A percentile compares a stretch with the other conserved stretches of the same genome.
Conservation (phyloP, 768 basidiomycete species). For the Russula compacta region DNA sequence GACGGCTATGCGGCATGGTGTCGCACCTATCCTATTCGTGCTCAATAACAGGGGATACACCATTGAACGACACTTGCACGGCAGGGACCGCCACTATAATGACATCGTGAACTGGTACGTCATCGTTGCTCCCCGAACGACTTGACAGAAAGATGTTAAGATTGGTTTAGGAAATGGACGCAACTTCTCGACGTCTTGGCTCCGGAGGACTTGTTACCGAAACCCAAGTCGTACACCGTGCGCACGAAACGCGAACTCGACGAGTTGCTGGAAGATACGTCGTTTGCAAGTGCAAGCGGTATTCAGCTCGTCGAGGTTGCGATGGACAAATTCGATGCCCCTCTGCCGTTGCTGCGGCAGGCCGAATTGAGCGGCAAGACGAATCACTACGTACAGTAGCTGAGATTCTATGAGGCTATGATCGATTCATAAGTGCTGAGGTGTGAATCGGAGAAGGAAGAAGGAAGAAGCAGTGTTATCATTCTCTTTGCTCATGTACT, state of each 20-base stretch:
- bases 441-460: background rate
- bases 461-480: too few species aligned
- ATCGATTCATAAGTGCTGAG: too few species aligned
- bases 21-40: conserved; percentile 80
- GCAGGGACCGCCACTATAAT: conserved; percentile 68
- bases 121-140: background rate
- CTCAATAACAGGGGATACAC: conserved; percentile 80
- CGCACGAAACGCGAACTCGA: conserved; percentile 58
- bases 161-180: conserved; percentile 47
- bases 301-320: conserved; percentile 76
- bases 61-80: conserved; percentile 76
- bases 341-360: conserved; percentile 48
- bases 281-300: conserved; percentile 54
- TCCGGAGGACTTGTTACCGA: conserved; percentile 37
- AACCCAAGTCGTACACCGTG: conserved; percentile 57
- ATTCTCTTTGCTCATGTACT: background rate
- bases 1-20: conserved; percentile 63
- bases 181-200: conserved; percentile 52
- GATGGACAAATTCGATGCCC: conserved; percentile 68
- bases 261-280: conserved; percentile 49
- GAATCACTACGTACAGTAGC: conserved; percentile 37
- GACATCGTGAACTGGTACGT: conserved; percentile 67
- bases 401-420: background rate
- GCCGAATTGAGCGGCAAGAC: conserved; percentile 45
- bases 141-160: background rate